Percentiles rank a stretch among this genome's conserved stretches.
Evolutionary conservation across 495 filamentous ascomycete genomes (phyloP).

Genomic region (Podospora tetraspora): DNA sequence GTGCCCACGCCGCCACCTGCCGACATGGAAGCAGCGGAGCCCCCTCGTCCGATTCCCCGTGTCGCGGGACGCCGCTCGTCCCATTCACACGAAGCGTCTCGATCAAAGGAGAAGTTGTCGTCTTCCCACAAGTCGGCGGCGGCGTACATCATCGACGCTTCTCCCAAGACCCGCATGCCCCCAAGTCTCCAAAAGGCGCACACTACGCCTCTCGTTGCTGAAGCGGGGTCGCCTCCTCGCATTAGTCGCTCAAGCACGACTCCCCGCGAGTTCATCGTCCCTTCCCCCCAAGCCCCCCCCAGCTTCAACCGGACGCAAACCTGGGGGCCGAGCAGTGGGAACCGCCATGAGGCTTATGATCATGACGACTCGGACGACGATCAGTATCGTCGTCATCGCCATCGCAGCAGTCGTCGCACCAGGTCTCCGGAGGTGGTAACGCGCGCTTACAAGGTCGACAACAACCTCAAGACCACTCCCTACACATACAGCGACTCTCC

Average conservation of each 20-base stretch:
- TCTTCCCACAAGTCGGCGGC: conserved; percentile 23
- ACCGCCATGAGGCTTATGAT: conserved; percentile 12
- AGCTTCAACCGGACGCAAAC: conserved; percentile 20
- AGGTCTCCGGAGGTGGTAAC: conserved; percentile 17
- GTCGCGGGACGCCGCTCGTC: conserved; percentile 35
- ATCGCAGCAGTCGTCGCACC: conserved; percentile 19
- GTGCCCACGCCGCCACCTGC: conserved; percentile 35
- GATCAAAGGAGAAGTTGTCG: conserved; percentile 32
- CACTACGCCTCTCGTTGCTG: conserved; percentile 9
- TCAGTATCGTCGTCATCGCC: conserved; percentile 16
- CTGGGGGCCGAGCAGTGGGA: conserved; percentile 16
- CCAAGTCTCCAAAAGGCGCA: conserved; percentile 33
- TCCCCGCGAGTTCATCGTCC: conserved; percentile 16
- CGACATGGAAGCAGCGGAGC: conserved; percentile 19
- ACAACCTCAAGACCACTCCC: conserved; percentile 21
- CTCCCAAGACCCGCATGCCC: conserved; percentile 23
- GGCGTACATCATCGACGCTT: conserved; percentile 26
- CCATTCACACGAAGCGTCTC: conserved; percentile 38
- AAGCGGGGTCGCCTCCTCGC: conserved; percentile 32
- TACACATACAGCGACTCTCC: conserved; percentile 24
- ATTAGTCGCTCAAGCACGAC: conserved; percentile 25
- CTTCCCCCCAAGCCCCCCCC: conserved; percentile 15
- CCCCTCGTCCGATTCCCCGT: conserved; percentile 27
- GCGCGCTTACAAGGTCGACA: conserved; percentile 23
- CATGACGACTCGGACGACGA: conserved; percentile 30